Evolutionary conservation across 192 early-diverging fungal species (phyloP).

Genomic region (Coemansia sp.): DNA sequence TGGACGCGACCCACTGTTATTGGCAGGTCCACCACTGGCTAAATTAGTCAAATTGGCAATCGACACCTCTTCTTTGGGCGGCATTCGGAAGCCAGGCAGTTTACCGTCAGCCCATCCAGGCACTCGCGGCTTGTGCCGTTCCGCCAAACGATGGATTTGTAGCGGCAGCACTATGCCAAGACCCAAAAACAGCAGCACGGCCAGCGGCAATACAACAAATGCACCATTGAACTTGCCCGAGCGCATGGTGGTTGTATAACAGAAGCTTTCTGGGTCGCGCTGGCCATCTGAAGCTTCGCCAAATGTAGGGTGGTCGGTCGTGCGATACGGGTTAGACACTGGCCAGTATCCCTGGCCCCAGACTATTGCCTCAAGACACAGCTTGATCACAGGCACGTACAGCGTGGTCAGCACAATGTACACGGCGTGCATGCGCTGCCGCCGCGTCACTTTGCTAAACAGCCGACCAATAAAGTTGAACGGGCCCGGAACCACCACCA

Average conservation of each 20-base stretch:
- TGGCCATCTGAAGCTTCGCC: conserved; percentile 9
- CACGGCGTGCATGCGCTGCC: conserved; percentile 42
- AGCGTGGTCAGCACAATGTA: conserved; percentile 52
- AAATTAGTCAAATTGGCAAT: conserved; percentile 5
- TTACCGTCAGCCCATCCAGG: conserved; percentile 49
- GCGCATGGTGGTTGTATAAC: conserved; percentile 56
- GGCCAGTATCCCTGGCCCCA: conserved; percentile 57
- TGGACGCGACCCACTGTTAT: conserved; percentile 1
- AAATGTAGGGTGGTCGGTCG: conserved; percentile 34
- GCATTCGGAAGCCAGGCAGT: conserved; percentile 31
- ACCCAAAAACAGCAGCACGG: conserved; percentile 28
- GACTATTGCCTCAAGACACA: conserved; percentile 53
- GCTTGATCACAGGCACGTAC: conserved; percentile 54
- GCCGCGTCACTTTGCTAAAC: conserved; percentile 25
- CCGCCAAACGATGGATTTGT: conserved; percentile 34
- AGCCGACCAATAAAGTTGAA: conserved; percentile 39
- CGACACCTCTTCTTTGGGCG: conserved; percentile 14
- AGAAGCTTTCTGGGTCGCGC: conserved; percentile 37
- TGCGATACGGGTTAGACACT: conserved; percentile 51
- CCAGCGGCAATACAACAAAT: conserved; percentile 47
- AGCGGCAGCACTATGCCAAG: conserved; percentile 39
- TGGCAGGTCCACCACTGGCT: not conserved
- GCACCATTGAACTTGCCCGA: conserved; percentile 40
- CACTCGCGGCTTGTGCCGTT: conserved; percentile 36
- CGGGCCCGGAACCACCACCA: conserved; percentile 29